Base-by-base conservation (phyloP, 2,329 filamentous ascomycete genomes). In the Pseudogymnoascus sp. region DNA sequence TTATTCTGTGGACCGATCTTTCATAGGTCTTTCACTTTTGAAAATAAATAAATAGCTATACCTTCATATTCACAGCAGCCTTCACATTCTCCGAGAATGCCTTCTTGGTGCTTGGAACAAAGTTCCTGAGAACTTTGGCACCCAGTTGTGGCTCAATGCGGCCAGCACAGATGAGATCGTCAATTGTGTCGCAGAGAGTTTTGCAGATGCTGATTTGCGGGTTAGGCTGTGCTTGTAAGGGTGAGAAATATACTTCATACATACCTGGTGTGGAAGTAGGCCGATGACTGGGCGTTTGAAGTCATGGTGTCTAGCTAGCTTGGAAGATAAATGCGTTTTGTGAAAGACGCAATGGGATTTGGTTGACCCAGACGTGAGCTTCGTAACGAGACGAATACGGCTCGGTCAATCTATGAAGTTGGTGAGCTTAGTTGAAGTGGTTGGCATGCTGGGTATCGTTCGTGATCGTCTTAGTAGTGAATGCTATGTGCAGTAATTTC, bases 111-210 rank as follows among this genome's bases (percentile, higher is more conserved):
- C 32, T 14, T 35, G 59, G 32, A 28, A 32, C 18, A 38, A 30
- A 57, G 34, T 47, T 60, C 54, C 30, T 57, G 58, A 43, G 58
- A 59, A 50, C 43, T 58, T 60, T 61, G 43, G 61, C 64, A 30
- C 58, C 39, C 39, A 61, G 62, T 58, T 63, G 50, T 62, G 64
- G 62, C 64, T 65, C 35, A 43, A 58, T 64, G 60, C 62, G 62
- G 63, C 63, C 64, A 58, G 28, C 22, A 57, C 57, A 61, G 25
- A 64, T 65, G 61, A 65, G 28, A 54, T 54, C 64, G 61, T 65
- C 62, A n/a, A 61, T 61, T 37, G 57, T 62, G 61, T 60, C 34
- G 39, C 57, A 58, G 61, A 64, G 34, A 20, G 34, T 58, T 63
- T 60, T 50, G 59, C 58, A 59, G 50, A 64, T 54, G 61, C 64